A percentile compares a stretch with the other conserved stretches of the same genome.
These are phyloP conservation scores for Amanita molliuscula DNA, from an alignment of 768 basidiomycete genomes.

Conservation along the genomic window DNA sequence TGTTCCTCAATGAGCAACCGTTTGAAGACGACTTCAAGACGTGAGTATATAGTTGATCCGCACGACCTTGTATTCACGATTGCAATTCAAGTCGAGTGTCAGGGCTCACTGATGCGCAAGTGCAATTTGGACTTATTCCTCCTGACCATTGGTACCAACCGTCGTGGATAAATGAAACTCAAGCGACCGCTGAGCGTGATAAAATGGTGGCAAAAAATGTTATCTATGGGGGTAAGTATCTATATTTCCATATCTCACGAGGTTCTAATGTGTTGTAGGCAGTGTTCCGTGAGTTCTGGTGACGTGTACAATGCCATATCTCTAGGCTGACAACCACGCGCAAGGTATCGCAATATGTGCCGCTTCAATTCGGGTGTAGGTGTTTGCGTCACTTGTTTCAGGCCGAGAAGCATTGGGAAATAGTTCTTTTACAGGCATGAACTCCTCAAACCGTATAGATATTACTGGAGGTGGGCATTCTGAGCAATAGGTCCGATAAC, in stretches of 20 bases:
- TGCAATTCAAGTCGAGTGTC: conserved; percentile 34
- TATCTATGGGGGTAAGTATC: conserved; percentile 49
- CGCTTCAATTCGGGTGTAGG: conserved; percentile 88
- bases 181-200: conserved; percentile 50
- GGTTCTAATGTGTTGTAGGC: conserved; percentile 28
- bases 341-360: conserved; percentile 91
- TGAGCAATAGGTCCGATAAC: not conserved
- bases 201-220: conserved; percentile 61
- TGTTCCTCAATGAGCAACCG: conserved; percentile 76
- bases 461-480: conserved; percentile 62
- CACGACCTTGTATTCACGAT: not conserved
- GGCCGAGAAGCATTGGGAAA: not conserved
- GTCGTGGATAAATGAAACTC: conserved; percentile 66
- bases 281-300: conserved; percentile 58
- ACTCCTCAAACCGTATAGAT: conserved; percentile 67
- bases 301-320: not conserved
- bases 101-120: conserved; percentile 48
- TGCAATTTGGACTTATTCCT: conserved; percentile 74
- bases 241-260: not conserved
- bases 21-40: conserved; percentile 68
- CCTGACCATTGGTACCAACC: conserved; percentile 76
- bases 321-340: not conserved
- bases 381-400: conserved; percentile 7
- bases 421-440: conserved; percentile 86
- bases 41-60: conserved; percentile 21